These are phyloP conservation scores for Lasiodiplodia citricola DNA, from an alignment of 2,329 filamentous ascomycete species.

Conservation along the genomic window DNA sequence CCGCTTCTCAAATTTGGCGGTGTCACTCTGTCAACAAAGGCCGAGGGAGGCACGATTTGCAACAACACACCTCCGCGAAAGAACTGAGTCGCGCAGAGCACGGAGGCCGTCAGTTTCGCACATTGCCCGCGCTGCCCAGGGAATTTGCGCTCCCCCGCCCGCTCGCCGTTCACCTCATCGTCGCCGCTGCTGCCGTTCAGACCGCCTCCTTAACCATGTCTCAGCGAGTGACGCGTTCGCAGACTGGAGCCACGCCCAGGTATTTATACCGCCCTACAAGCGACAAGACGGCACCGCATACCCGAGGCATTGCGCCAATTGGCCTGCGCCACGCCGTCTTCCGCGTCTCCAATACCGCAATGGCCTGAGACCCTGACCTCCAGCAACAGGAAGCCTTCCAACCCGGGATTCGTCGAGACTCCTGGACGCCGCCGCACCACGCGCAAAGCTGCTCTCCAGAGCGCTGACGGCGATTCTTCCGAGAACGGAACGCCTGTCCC, in stretches of 20 bases:
- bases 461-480: slow-evolving; percentile 31
- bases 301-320: slow-evolving; percentile 15
- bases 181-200: not conserved
- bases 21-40: slow-evolving; percentile 11
- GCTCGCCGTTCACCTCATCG: not conserved
- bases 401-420: slow-evolving; percentile 56
- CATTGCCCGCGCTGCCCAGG: slow-evolving; percentile 4
- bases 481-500: slow-evolving; percentile 43
- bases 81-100: slow-evolving; percentile 20
- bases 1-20: slow-evolving; percentile 18
- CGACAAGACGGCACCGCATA: slow-evolving; percentile 17
- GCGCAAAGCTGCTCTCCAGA: slow-evolving; percentile 47
- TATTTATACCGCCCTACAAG: slow-evolving; percentile 35
- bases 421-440: slow-evolving; percentile 51
- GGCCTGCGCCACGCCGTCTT: slow-evolving; percentile 14
- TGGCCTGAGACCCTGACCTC: slow-evolving; percentile 27
- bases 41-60: slow-evolving; percentile 14
- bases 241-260: slow-evolving; percentile 56
- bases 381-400: slow-evolving; percentile 43
- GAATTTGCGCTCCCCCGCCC: slow-evolving; percentile 14
- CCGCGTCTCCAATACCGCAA: not conserved
- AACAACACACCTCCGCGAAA: slow-evolving; percentile 13
- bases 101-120: slow-evolving; percentile 19
- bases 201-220: slow-evolving; percentile 37
- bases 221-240: slow-evolving; percentile 51